phyloP scores from a whole-genome alignment of 2,329 filamentous ascomycete species.

The Aureobasidium pullulans region DNA sequence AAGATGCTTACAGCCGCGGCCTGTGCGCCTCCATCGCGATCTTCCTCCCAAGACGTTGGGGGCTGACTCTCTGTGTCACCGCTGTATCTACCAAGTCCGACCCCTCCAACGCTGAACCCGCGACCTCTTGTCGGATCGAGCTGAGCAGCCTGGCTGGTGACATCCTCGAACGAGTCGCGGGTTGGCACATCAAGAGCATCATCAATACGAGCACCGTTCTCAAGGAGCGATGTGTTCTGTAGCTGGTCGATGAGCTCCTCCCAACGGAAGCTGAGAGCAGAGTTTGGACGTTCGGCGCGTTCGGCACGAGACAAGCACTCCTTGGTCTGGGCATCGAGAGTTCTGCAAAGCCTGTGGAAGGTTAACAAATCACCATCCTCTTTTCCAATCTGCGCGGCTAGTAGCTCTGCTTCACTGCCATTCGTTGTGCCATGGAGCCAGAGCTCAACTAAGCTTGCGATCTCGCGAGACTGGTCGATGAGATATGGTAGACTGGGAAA shows the following conservation, averaged over 20 bases:
- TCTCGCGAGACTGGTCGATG: conserved; percentile 79
- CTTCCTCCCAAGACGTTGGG: conserved; percentile 11
- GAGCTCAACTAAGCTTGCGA: conserved; percentile 72
- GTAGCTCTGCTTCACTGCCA: conserved; percentile 6
- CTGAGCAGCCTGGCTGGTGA: background rate
- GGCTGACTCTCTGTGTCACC: conserved; percentile 8
- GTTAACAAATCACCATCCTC: conserved; percentile 39
- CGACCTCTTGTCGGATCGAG: background rate
- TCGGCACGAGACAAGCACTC: conserved; percentile 46
- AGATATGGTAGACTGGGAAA: conserved; percentile 90
- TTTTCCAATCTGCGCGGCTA: conserved; percentile 16
- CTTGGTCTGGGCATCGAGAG: conserved; percentile 40
- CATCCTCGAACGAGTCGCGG: conserved; percentile 16
- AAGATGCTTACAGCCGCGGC: conserved; percentile 16
- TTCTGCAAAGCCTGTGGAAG: conserved; percentile 44
- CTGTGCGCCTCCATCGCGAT: conserved; percentile 16
- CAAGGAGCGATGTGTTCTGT: conserved; percentile 21
- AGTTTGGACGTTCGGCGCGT: conserved; percentile 44
- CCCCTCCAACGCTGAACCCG: background rate
- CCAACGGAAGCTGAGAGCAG: conserved; percentile 42
- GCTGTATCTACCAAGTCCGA: background rate
- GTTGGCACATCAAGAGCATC: conserved; percentile 21
- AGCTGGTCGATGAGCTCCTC: conserved; percentile 46
- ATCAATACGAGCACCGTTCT: conserved; percentile 23
- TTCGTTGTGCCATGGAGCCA: conserved; percentile 55